Evolutionary conservation across 2,329 filamentous ascomycete genomes (phyloP), one percentile per base, ranked within the genome.

Genomic region (Sphaceloma murrayae): DNA sequence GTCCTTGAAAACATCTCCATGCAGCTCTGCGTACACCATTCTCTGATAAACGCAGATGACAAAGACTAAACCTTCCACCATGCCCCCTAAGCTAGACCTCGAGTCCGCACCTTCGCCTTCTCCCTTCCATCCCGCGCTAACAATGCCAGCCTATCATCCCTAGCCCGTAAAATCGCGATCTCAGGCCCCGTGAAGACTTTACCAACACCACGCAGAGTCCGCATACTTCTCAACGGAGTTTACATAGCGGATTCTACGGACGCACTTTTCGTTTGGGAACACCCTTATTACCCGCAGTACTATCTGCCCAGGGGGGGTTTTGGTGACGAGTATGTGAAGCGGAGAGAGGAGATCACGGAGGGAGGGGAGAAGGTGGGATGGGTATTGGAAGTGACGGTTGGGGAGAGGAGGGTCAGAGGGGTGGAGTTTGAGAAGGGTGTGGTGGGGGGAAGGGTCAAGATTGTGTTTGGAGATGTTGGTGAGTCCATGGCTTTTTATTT

Each of bases 221-320:
- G 59, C 30, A 43, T 59, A 26, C 52, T 62, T 17, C 56, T 56
- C 53, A 54, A 55, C 44, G 56, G 56, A 43, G 32, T 36, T 14
- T 63, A 58, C 52, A 56, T 65, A 33, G 48, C 58, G 47, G 52
- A 56, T 31, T 63, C 60, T 7, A 62, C 57, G 8, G 36, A 47
- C 16, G 58, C 61, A 10, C 24, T 51, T 11, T 58, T 56, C 48
- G 60, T 64, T 13, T 64, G 61, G 61, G 61, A 65, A 51, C 69
- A 74, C 48, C 60, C 64, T 1, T 64, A 57, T 45, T 74, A 71
- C 52, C 70, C 69, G 1, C 62, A 72, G 18, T 66, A 57, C 49
- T 62, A 61, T 52, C 38, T 62, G 6, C 57, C 58, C 2, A 19
- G 26, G 17, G 30, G 30, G 3, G 52, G 54, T 6, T 39, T 50